Conservation (phyloP, 2,329 filamentous ascomycete species). For the Ophiostoma sp. region DNA sequence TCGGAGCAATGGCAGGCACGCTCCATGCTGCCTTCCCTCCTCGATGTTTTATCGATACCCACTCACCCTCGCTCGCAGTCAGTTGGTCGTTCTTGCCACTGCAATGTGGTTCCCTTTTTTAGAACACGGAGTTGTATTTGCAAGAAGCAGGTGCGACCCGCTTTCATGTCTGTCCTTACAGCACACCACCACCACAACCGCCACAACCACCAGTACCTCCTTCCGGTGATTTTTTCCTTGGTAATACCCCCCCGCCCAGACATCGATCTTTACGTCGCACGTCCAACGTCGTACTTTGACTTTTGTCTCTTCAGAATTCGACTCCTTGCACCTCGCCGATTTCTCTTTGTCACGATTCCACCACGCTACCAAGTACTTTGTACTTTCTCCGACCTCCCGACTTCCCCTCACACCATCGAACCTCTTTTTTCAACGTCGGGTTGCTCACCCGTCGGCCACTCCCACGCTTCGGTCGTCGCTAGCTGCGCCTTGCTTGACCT, state of each 20-base stretch:
- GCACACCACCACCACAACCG: background rate
- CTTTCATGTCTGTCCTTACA: background rate
- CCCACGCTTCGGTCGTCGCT: constrained; percentile 7
- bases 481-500: constrained; percentile 10
- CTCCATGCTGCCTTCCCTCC: background rate
- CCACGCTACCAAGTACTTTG: background rate
- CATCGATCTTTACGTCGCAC: background rate
- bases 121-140: constrained; percentile 4
- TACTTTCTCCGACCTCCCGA: background rate
- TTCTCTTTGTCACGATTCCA: background rate
- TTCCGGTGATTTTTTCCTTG: background rate
- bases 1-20: background rate
- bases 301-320: background rate
- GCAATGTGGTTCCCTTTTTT: background rate
- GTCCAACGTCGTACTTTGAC: background rate
- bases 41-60: background rate
- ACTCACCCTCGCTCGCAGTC: background rate
- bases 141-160: constrained; percentile 13
- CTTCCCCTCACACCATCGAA: background rate
- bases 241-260: background rate
- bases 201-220: background rate
- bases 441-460: constrained; percentile 7
- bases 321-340: background rate
- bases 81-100: background rate
- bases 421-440: background rate